Conservation (phyloP, 345 rosid species). For the Punica granatum region DNA sequence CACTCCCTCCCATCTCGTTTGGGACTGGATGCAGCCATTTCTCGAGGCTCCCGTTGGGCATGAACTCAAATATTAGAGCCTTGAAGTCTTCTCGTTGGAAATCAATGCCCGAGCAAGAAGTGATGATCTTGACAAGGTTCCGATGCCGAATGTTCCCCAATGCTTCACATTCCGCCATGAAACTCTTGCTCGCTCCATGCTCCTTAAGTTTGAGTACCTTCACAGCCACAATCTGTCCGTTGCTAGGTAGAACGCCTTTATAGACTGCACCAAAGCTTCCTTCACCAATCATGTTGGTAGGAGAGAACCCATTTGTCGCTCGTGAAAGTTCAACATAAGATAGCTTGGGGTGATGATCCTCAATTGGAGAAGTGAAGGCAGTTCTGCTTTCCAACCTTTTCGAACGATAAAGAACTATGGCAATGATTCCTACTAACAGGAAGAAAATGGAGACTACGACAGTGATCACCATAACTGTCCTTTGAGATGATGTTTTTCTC, state of each 20-base stretch:
- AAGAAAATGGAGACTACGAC: not conserved
- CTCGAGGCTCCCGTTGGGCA: slow-evolving; percentile 19
- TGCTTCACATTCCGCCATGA: slow-evolving; percentile 13
- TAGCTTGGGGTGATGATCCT: not conserved
- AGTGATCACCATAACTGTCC: not conserved
- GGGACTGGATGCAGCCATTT: slow-evolving; percentile 13
- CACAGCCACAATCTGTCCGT: slow-evolving; percentile 8
- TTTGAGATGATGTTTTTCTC: too few relatives aligned
- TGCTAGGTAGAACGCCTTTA: slow-evolving; percentile 6
- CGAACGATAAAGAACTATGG: not conserved
- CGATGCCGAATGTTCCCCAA: slow-evolving; percentile 15
- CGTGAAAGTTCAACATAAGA: slow-evolving; percentile 10
- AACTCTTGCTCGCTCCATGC: slow-evolving; percentile 16
- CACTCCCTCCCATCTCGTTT: not conserved
- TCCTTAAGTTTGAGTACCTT: slow-evolving; percentile 18
- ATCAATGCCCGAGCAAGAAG: slow-evolving; percentile 15
- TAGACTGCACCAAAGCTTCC: slow-evolving; percentile 17
- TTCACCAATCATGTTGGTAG: slow-evolving; percentile 12
- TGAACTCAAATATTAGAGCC: slow-evolving; percentile 20
- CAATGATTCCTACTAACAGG: not conserved
- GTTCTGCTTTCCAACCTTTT: not conserved
- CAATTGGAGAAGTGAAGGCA: not conserved
- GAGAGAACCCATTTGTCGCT: slow-evolving; percentile 19
- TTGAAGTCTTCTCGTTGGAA: slow-evolving; percentile 15
- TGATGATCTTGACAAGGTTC: slow-evolving; percentile 15